These are phyloP conservation scores for Penicillium lividum DNA, from an alignment of 495 filamentous ascomycete genomes.

Conservation along the genomic window DNA sequence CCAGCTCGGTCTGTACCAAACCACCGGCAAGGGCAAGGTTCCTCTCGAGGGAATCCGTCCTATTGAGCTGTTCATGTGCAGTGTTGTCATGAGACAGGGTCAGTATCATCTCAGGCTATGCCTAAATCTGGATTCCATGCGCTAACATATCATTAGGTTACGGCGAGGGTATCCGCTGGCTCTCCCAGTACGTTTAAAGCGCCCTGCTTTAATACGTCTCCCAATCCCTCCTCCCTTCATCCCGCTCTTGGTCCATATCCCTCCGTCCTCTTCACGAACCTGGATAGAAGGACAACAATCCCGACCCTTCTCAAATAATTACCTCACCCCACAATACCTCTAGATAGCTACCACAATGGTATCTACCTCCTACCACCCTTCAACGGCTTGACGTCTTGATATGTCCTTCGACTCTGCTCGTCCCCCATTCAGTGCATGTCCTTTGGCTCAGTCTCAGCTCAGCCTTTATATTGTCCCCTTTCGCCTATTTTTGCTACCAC, in stretches of 20 bases:
- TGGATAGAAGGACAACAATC: slow-evolving; percentile 1
- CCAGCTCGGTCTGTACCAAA: slow-evolving; percentile 90
- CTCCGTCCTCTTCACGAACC: not conserved
- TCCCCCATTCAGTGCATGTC: slow-evolving; percentile 11
- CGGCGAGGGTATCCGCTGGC: slow-evolving; percentile 56
- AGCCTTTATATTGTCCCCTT: not conserved
- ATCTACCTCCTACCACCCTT: not conserved
- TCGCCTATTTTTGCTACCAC: not conserved
- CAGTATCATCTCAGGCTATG: slow-evolving; percentile 26
- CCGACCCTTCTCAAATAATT: not conserved
- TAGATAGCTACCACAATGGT: slow-evolving; percentile 7
- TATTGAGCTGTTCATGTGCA: slow-evolving; percentile 99
- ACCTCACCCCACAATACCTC: not conserved
- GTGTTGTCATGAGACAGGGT: slow-evolving; percentile 96
- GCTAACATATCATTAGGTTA: slow-evolving; percentile 39
- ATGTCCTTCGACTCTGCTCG: slow-evolving; percentile 4
- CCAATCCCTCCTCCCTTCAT: not conserved
- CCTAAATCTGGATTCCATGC: not conserved
- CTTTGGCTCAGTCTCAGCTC: slow-evolving; percentile 1
- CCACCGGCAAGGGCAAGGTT: slow-evolving; percentile 96
- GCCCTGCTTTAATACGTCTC: not conserved
- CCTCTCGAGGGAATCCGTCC: slow-evolving; percentile 91
- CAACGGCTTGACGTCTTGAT: slow-evolving; percentile 6
- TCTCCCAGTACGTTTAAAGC: slow-evolving; percentile 54
- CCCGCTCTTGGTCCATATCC: not conserved